Conservation (phyloP, 2,329 filamentous ascomycete species). For the Elsinoe necatrix region DNA sequence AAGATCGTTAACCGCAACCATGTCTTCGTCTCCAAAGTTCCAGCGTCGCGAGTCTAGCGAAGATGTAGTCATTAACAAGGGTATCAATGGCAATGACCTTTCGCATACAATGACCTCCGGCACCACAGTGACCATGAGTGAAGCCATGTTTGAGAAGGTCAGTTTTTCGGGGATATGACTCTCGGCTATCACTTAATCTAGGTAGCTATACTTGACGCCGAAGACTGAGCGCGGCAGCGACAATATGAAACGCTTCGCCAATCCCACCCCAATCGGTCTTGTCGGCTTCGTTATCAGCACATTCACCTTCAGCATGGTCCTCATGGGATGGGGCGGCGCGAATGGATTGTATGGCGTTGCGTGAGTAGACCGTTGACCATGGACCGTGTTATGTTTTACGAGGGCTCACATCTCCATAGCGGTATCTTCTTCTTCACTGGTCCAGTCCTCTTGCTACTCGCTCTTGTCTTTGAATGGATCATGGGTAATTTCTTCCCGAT, state of each 20-base stretch:
- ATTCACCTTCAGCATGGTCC: constrained; percentile 34
- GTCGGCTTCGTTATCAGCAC: constrained; percentile 34
- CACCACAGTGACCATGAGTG: constrained; percentile 7
- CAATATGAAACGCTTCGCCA: constrained; percentile 23
- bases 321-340: constrained; percentile 35
- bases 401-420: background rate
- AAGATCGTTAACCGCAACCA: background rate
- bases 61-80: constrained; percentile 1
- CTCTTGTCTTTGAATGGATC: constrained; percentile 47
- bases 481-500: constrained; percentile 45
- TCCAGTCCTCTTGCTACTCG: constrained; percentile 40
- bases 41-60: constrained; percentile 1
- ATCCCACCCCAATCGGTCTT: constrained; percentile 26
- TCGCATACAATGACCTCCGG: constrained; percentile 5
- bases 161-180: background rate
- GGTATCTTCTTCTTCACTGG: constrained; percentile 39
- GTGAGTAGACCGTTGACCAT: background rate
- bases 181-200: background rate
- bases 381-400: background rate
- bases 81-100: background rate
- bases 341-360: constrained; percentile 30
- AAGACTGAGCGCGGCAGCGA: constrained; percentile 22
- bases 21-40: background rate
- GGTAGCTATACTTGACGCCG: constrained; percentile 21
- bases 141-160: constrained; percentile 10